Evolutionary conservation across 139 green algal species (phyloP), one percentile per base, ranked within the genome.

Genomic region (Raphidocelis subcapitata): DNA sequence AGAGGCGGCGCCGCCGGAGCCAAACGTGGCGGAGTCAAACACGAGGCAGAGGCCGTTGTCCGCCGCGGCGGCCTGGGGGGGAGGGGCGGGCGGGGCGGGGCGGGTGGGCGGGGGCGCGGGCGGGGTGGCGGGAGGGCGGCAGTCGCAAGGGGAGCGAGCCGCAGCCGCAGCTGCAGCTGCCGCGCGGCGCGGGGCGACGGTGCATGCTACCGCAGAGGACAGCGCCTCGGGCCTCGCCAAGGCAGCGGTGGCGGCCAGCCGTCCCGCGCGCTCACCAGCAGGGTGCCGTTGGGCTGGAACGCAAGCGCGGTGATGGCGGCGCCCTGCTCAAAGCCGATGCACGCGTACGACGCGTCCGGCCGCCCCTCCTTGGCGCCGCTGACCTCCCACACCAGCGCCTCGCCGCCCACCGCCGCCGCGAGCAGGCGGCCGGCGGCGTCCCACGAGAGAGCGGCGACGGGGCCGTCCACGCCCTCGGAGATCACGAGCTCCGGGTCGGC

Each of bases 241-340:
- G 31, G 41, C 41, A 49, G 8, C 8, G 12, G 41, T 12, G 41
- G 41, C 41, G 41, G 8, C 41, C 41, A 8, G 8, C 8, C 41
- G 8, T 8, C 8, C 41, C 41, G 8, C 41, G 0, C 23, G 16
- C 82, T 67, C 63, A 87, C 82, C 81, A 89, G 79, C 23, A 89
- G 35, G 37, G 46, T 57, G 24, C 80, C 82, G 32, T 79, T 36
- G 0, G 75, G 68, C 62, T 87, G 79, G 73, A 90, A 90, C 0
- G 75, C 76, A 23, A 84, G 5, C 33, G 37, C 51, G 4, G 67
- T 80, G 29, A 90, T 72, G 20, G 23, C 32, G 0, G 79, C 69
- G 56, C 61, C 36, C 23, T 70, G 35, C 16, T 83, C 73, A 67
- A 87, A 85, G 37, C 84, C 79, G 52, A 79, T 83, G 79, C 84